A percentile compares a stretch with the other conserved stretches of the same genome.
Evolutionary conservation across 1,284 basidiomycete species (phyloP).

Genomic region (Puccinia hordei): DNA sequence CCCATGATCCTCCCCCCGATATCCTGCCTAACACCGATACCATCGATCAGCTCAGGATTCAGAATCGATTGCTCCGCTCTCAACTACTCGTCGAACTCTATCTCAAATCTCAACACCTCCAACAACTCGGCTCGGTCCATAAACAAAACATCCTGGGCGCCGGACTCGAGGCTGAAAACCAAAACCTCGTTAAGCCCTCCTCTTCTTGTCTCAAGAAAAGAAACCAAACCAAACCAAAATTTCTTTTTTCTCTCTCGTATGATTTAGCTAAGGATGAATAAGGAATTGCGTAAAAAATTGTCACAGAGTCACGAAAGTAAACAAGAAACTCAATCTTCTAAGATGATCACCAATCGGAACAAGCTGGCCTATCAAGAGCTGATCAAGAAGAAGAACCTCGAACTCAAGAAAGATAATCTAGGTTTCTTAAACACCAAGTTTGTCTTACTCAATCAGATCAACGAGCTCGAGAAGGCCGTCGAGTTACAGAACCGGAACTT

Average conservation of each 20-base stretch:
- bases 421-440: background rate
- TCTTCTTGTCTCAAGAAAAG: background rate
- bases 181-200: conserved; percentile 54
- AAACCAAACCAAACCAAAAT: background rate
- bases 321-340: background rate
- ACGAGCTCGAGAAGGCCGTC: conserved; percentile 4
- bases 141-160: conserved; percentile 57
- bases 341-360: background rate
- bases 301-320: background rate
- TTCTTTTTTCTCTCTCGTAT: background rate
- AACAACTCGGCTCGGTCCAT: conserved; percentile 59
- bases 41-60: conserved; percentile 51
- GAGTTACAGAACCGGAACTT: background rate
- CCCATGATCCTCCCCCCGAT: background rate
- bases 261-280: conserved; percentile 28
- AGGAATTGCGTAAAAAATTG: conserved; percentile 36
- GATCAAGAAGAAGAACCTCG: conserved; percentile 7
- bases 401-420: conserved; percentile 21
- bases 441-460: background rate
- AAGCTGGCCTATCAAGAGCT: conserved; percentile 11
- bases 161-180: conserved; percentile 58
- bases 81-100: conserved; percentile 59
- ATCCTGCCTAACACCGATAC: background rate
- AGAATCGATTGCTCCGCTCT: conserved; percentile 57
- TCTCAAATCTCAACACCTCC: conserved; percentile 59